Base-by-base conservation (phyloP, 2,329 filamentous ascomycete genomes). In the Parastagonospora avenae region DNA sequence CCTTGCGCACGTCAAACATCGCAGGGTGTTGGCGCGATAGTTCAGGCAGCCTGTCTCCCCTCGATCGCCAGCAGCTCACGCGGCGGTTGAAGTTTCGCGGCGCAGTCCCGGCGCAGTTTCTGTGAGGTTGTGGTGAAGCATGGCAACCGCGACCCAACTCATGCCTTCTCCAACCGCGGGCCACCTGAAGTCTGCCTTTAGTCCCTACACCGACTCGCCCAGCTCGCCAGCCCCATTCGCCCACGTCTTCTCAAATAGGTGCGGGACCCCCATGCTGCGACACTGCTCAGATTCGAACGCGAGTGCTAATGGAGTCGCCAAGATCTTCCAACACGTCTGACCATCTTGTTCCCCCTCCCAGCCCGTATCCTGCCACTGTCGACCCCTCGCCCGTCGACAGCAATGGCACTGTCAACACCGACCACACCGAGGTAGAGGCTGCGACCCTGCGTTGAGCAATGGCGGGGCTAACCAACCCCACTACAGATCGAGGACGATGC, bases 381-480 rank as follows among this genome's bases (percentile, higher is more conserved):
- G 90, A 91, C 35, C 90, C 90, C 8, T 93, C 90, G 14, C 90
- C 91, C 7, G 90, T 93, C 19, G 92, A 91, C 43, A 94, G 91
- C 33, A 92, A 90, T 69, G 89, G 90, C 52, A 94, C 91, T 19
- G 89, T 88, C 64, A 87, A 84, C 33, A 93, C 91, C 8, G 90
- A 94, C 66, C 87, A 84, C 38, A 93, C 91, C 9, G 91, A 94
- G 62, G 71, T 75, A 68, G 32, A 35, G 14, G 41, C 47, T 28
- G 12, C n/a, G 3, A 41, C 12, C 12, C 15, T 10, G 9, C 28
- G 36, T 36, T 11, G 40, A 31, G 39, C 33, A 46, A 27, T 41
- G 42, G 51, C 54, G 52, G 49, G 50, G 61, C 65, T 71, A 56
- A 74, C 57, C 33, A 41, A 73, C 58, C 36, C 44, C 45, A 45